Evolutionary conservation across 202 grass and related monocot genomes (phyloP).

Genomic region (Zoysia matrella): DNA sequence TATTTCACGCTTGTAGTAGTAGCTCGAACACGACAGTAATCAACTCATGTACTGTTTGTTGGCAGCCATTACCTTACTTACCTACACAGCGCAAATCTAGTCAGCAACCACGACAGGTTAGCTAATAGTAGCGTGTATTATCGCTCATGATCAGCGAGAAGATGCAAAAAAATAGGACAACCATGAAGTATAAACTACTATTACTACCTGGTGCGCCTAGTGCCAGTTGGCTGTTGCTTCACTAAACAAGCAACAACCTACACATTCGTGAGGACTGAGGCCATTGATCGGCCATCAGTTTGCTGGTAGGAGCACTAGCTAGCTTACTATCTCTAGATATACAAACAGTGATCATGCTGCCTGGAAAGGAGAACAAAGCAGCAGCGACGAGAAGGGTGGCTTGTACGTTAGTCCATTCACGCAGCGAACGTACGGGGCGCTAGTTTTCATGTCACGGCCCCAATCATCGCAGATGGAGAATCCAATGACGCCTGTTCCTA

Average conservation of each 20-base stretch:
- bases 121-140: neutral
- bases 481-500: constrained; percentile 51
- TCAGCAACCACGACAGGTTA: constrained; percentile 5
- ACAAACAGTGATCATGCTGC: too few relatives aligned
- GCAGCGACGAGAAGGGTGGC: constrained; percentile 25
- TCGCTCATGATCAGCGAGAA: neutral
- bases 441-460: constrained; percentile 32
- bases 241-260: constrained; percentile 3
- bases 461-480: constrained; percentile 63
- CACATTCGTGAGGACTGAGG: neutral
- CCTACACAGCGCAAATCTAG: neutral
- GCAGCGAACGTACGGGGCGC: constrained; percentile 25
- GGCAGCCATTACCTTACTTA: neutral
- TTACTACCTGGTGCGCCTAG: neutral
- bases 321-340: too few relatives aligned
- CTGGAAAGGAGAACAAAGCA: neutral
- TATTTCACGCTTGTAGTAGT: too few relatives aligned
- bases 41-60: too few relatives aligned
- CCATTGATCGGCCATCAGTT: neutral
- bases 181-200: neutral
- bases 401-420: constrained; percentile 35
- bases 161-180: neutral
- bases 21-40: too few relatives aligned
- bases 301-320: too few relatives aligned
- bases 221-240: neutral